Conservation (phyloP, 2,329 filamentous ascomycete species). For the Botryosphaeria dothidea region DNA sequence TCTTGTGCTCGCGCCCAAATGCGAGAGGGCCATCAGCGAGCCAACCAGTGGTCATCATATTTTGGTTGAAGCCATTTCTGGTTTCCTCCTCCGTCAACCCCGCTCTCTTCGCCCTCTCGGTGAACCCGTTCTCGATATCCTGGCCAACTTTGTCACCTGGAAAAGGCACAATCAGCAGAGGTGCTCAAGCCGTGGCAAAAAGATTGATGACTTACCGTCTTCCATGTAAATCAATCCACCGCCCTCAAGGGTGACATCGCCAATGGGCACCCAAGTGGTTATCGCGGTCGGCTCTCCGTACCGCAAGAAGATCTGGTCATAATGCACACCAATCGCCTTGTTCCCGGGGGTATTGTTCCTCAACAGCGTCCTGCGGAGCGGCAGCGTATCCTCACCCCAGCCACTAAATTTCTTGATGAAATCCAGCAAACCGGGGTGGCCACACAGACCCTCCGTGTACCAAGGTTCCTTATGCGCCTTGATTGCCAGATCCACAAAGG, state of each 20-base stretch:
- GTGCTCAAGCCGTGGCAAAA: not conserved
- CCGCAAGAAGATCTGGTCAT: slow-evolving; percentile 60
- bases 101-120: slow-evolving; percentile 47
- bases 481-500: slow-evolving; percentile 54
- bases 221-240: slow-evolving; percentile 63
- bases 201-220: slow-evolving; percentile 36
- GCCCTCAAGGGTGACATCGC: slow-evolving; percentile 54
- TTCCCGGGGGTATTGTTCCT: slow-evolving; percentile 59
- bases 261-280: slow-evolving; percentile 61
- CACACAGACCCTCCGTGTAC: slow-evolving; percentile 56
- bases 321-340: slow-evolving; percentile 61
- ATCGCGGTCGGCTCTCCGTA: slow-evolving; percentile 57
- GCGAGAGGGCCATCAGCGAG: slow-evolving; percentile 52
- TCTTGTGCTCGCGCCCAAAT: slow-evolving; percentile 33
- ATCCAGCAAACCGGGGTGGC: slow-evolving; percentile 51
- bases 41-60: slow-evolving; percentile 60
- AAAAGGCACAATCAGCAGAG: not conserved
- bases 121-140: slow-evolving; percentile 54
- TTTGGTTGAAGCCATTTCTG: slow-evolving; percentile 49
- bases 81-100: slow-evolving; percentile 56
- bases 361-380: slow-evolving; percentile 51
- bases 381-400: slow-evolving; percentile 54
- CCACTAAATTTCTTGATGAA: slow-evolving; percentile 55
- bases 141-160: slow-evolving; percentile 48
- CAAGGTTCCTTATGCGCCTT: slow-evolving; percentile 50